Evolutionary conservation across 2,329 filamentous ascomycete species (phyloP).

Genomic region (Periconia sp.): DNA sequence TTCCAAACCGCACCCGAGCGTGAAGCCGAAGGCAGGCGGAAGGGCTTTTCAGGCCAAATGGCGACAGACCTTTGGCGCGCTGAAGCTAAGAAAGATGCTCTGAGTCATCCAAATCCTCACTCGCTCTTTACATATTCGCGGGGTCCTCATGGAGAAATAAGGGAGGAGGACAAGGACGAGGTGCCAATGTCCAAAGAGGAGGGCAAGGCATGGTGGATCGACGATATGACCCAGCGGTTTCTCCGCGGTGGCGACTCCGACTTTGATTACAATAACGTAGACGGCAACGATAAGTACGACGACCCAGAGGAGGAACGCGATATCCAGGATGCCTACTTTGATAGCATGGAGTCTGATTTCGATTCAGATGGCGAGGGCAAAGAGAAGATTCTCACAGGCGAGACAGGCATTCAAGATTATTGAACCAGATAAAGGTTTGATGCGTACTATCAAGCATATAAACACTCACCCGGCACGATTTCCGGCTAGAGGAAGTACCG

Average conservation of each 20-base stretch:
- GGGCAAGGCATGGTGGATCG: constrained; percentile 71
- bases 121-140: constrained; percentile 58
- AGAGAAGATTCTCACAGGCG: constrained; percentile 47
- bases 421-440: constrained; percentile 27
- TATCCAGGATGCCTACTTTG: constrained; percentile 78
- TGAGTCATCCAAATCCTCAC: constrained; percentile 60
- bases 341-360: constrained; percentile 76
- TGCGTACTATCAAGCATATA: not conserved
- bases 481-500: constrained; percentile 62
- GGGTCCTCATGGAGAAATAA: constrained; percentile 61
- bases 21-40: constrained; percentile 72
- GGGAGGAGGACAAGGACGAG: constrained; percentile 64
- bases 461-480: not conserved
- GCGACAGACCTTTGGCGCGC: constrained; percentile 79
- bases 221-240: constrained; percentile 76
- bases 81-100: constrained; percentile 73
- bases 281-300: constrained; percentile 75
- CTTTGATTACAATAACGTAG: constrained; percentile 76
- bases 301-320: constrained; percentile 67
- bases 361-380: constrained; percentile 54
- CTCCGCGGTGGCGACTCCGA: constrained; percentile 76
- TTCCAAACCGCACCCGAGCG: constrained; percentile 78
- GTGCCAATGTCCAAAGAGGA: constrained; percentile 67
- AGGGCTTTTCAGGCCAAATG: constrained; percentile 79
- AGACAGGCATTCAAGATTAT: constrained; percentile 59